Conservation (phyloP, 345 rosid genomes). For the Turritis glabra region DNA sequence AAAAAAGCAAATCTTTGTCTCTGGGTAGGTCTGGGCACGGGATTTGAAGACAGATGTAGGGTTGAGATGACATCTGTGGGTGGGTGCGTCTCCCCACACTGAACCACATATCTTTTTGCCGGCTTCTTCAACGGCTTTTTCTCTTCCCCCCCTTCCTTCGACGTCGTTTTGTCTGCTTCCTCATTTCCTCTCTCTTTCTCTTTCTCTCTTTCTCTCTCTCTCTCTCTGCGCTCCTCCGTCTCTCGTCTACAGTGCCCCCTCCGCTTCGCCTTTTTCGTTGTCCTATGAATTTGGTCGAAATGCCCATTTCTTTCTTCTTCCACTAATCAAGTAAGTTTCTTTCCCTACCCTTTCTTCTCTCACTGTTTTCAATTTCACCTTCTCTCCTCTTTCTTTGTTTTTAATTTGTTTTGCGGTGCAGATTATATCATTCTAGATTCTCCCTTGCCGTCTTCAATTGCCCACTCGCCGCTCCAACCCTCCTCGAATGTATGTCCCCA, state of each 20-base stretch:
- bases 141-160: constrained; percentile 32
- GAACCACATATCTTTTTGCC: constrained; percentile 45
- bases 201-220: neutral
- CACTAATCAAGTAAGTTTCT: neutral
- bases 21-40: constrained; percentile 17
- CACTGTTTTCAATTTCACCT: neutral
- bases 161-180: constrained; percentile 42
- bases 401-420: neutral
- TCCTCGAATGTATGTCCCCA: constrained; percentile 25
- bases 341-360: neutral
- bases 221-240: constrained; percentile 10
- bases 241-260: constrained; percentile 34
- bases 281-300: constrained; percentile 16
- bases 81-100: constrained; percentile 42
- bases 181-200: neutral
- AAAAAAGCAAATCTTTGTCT: constrained; percentile 39
- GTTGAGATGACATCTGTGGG: constrained; percentile 30
- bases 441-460: constrained; percentile 29
- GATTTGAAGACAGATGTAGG: constrained; percentile 38
- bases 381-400: neutral
- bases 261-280: constrained; percentile 21
- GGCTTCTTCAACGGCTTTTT: constrained; percentile 46
- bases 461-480: constrained; percentile 19
- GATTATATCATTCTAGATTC: constrained; percentile 20
- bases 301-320: neutral